These are phyloP conservation scores for Pythium diclinum DNA, from an alignment of 352 stramenopile species.

Conservation along the genomic window DNA sequence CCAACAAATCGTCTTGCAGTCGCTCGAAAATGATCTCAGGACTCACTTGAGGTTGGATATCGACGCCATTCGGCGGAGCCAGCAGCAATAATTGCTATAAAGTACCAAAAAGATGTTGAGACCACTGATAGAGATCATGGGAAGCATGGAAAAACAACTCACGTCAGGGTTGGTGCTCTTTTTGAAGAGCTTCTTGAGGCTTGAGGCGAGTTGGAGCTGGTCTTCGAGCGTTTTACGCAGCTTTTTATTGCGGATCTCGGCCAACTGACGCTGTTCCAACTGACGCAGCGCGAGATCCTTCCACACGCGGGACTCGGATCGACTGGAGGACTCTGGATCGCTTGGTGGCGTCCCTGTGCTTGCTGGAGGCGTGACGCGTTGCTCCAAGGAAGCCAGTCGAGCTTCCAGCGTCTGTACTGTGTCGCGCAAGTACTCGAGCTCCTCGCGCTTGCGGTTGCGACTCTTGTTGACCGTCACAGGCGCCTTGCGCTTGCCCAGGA, in stretches of 20 bases:
- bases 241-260: constrained; percentile 9
- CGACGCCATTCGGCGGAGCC: neutral
- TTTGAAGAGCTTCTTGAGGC: constrained; percentile 33
- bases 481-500: neutral
- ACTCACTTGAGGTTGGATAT: neutral
- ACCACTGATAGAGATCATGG: neutral
- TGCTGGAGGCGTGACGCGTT: neutral
- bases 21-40: neutral
- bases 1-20: neutral
- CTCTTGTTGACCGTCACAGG: neutral
- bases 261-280: constrained; percentile 16
- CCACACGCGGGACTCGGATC: neutral
- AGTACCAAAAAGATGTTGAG: neutral
- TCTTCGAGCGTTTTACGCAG: constrained; percentile 5
- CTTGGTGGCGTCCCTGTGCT: neutral
- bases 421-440: constrained; percentile 4
- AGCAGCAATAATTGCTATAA: neutral
- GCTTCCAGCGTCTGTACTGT: constrained; percentile 1
- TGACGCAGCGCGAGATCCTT: neutral
- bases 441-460: neutral
- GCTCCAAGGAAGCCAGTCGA: neutral
- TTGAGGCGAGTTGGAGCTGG: constrained; percentile 16
- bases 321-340: neutral
- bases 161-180: constrained; percentile 8
- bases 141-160: neutral